These are phyloP conservation scores for Cercospora sp. DNA, from an alignment of 2,329 filamentous ascomycete genomes.

Conservation along the genomic window DNA sequence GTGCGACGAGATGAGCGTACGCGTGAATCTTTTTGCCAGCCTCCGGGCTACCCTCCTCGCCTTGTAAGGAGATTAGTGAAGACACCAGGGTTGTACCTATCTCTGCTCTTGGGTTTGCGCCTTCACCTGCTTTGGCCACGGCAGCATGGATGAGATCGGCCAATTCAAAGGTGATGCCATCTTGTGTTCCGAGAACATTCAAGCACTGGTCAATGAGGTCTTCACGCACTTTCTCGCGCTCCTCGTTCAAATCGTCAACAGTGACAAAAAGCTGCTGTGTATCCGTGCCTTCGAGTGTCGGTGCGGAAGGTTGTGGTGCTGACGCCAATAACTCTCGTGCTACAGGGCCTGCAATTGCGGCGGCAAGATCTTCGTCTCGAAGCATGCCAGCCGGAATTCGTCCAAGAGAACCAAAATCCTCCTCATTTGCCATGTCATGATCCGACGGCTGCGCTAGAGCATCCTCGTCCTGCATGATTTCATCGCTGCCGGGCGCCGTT, in stretches of 20 bases:
- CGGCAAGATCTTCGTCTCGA: conserved; percentile 29
- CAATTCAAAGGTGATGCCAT: conserved; percentile 85
- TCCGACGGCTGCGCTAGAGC: conserved; percentile 11
- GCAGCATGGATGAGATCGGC: conserved; percentile 80
- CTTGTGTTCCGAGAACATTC: conserved; percentile 84
- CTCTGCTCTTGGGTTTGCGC: conserved; percentile 63
- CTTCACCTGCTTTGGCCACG: conserved; percentile 61
- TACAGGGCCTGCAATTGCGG: conserved; percentile 24
- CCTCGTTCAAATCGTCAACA: conserved; percentile 75
- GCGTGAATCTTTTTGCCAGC: conserved; percentile 75
- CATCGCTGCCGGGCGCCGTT: background rate
- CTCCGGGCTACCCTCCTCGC: conserved; percentile 51
- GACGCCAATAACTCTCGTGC: conserved; percentile 6
- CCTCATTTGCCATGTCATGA: conserved; percentile 28
- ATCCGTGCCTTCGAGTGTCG: conserved; percentile 24
- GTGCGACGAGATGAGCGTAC: conserved; percentile 85
- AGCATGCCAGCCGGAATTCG: conserved; percentile 28
- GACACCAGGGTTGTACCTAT: conserved; percentile 81
- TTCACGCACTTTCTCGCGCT: conserved; percentile 69
- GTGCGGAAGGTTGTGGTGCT: background rate
- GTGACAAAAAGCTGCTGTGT: conserved; percentile 52
- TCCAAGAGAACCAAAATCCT: conserved; percentile 30
- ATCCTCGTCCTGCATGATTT: background rate
- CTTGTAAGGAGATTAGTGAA: conserved; percentile 70
- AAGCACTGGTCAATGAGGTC: conserved; percentile 86